Evolutionary conservation across 345 rosid species (phyloP).

Genomic region (Carallia pectinifolia): DNA sequence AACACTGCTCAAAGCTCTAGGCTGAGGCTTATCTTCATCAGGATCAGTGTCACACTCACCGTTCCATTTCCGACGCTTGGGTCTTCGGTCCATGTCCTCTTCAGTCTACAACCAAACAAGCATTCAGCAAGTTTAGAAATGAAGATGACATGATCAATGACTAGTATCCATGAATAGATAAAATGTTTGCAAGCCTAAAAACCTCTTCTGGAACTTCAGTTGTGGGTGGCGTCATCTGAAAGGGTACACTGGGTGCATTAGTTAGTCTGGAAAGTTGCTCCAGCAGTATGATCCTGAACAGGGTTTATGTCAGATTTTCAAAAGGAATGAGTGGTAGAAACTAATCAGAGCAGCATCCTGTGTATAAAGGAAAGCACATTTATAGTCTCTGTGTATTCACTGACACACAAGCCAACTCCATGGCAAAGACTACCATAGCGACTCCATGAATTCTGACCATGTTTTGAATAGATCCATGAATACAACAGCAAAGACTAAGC

Average conservation of each 20-base stretch:
- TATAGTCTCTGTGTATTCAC: too few relatives aligned
- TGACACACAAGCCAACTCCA: too few relatives aligned
- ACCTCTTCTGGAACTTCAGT: slow-evolving; percentile 68
- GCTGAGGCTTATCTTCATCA: slow-evolving; percentile 57
- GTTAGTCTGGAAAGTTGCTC: slow-evolving; percentile 57
- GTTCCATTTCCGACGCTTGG: slow-evolving; percentile 85
- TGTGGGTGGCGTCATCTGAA: slow-evolving; percentile 50
- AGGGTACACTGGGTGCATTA: slow-evolving; percentile 67
- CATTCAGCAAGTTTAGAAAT: slow-evolving; percentile 9
- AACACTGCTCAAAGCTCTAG: slow-evolving; percentile 34
- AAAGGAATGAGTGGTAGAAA: slow-evolving; percentile 12
- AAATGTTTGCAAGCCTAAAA: slow-evolving; percentile 15
- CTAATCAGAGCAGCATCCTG: not conserved
- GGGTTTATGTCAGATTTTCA: not conserved
- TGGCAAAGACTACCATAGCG: too few relatives aligned
- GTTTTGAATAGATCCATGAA: too few relatives aligned
- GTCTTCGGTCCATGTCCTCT: slow-evolving; percentile 60
- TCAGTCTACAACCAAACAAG: slow-evolving; percentile 43
- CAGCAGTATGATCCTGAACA: slow-evolving; percentile 42
- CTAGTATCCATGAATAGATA: not conserved
- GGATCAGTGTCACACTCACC: slow-evolving; percentile 76
- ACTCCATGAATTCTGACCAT: too few relatives aligned
- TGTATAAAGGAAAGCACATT: too few relatives aligned
- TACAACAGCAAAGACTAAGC: too few relatives aligned
- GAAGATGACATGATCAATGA: not conserved